Base-by-base conservation (phyloP, 352 stramenopile species). In the Blastocystis sp. region DNA sequence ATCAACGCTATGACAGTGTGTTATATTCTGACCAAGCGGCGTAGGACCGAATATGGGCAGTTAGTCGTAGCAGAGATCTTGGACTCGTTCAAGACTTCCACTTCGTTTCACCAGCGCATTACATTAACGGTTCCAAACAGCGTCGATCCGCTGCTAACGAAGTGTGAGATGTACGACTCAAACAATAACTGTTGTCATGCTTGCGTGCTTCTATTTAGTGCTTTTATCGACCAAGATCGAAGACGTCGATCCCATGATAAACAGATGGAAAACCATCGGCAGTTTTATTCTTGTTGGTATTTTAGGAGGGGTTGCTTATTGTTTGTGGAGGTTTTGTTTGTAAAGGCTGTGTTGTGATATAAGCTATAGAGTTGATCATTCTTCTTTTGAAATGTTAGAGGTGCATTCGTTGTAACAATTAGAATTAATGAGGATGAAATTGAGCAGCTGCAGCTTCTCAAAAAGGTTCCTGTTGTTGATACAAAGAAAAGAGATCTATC, bases 141-240 rank as follows among this genome's bases (percentile, higher is more conserved):
- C 53, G 9, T 13, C 43, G n/a, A 16, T 20, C 16, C 68, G 6
- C 26, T 79, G 34, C 26, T 79, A 6, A 79, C 68, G 18, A 79
- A 79, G n/a, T 79, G 68, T 56, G 68, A 79, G 39, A 79, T 59
- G 68, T 79, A 79, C 26, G 68, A 56, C n/a, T 20, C 30, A 18
- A 30, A 11, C 41, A 79, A 79, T 56, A 56, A 56, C 34, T 26
- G 68, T 79, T 62, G 43, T 13, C 20, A 54, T 59, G 20, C 5
- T 11, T 62, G 20, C 26, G n/a, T 56, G 7, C 24, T 55, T 47
- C 18, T 24, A 37, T 55, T 20, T 56, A 79, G 68, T 79, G 68
- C 34, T 79, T n/a, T 20, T 79, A 20, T 79, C 68, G 55, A 79
- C 68, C 5, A 56, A 56, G 20, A 45, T 79, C n/a, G 68, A 79